Evolutionary conservation across 768 basidiomycete genomes (phyloP).

Genomic region (Tricholoma bakamatsutake): DNA sequence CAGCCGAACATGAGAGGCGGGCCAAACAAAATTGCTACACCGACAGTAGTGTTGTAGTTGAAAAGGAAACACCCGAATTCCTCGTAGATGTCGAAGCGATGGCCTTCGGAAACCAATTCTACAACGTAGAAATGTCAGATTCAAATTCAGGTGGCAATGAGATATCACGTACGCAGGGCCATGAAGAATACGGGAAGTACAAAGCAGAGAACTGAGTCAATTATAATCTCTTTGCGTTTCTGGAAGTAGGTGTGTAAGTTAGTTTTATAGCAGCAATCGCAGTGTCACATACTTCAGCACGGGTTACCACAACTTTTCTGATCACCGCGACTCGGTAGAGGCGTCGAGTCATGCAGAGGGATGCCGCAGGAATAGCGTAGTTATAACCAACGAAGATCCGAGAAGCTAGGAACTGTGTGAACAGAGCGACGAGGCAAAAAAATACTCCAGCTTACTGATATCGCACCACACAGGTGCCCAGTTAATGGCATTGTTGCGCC

Average conservation of each 20-base stretch:
- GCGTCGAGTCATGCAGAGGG: slow-evolving; percentile 54
- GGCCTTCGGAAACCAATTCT: slow-evolving; percentile 44
- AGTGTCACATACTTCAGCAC: slow-evolving; percentile 15
- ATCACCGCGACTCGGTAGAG: slow-evolving; percentile 19
- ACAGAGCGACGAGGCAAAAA: not conserved
- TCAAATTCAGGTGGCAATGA: not conserved
- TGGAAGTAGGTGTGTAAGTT: not conserved
- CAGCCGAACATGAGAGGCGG: slow-evolving; percentile 38
- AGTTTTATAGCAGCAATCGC: not conserved
- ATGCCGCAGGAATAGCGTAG: slow-evolving; percentile 46
- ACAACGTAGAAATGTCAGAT: not conserved
- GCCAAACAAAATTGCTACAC: slow-evolving; percentile 27
- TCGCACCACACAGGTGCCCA: slow-evolving; percentile 62
- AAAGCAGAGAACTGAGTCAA: slow-evolving; percentile 47
- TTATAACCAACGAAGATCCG: slow-evolving; percentile 6
- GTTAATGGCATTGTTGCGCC: slow-evolving; percentile 54
- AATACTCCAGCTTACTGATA: slow-evolving; percentile 30
- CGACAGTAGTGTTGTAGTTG: slow-evolving; percentile 28
- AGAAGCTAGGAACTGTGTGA: not conserved
- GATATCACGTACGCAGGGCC: slow-evolving; percentile 9
- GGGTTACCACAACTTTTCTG: not conserved
- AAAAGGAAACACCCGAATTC: slow-evolving; percentile 41
- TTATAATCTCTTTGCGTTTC: slow-evolving; percentile 42
- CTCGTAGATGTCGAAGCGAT: slow-evolving; percentile 42
- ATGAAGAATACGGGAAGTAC: slow-evolving; percentile 42